A percentile compares a stretch with the other conserved stretches of the same genome.
Evolutionary conservation across 495 filamentous ascomycete genomes (phyloP).

Genomic region (Cladorrhinum samala): DNA sequence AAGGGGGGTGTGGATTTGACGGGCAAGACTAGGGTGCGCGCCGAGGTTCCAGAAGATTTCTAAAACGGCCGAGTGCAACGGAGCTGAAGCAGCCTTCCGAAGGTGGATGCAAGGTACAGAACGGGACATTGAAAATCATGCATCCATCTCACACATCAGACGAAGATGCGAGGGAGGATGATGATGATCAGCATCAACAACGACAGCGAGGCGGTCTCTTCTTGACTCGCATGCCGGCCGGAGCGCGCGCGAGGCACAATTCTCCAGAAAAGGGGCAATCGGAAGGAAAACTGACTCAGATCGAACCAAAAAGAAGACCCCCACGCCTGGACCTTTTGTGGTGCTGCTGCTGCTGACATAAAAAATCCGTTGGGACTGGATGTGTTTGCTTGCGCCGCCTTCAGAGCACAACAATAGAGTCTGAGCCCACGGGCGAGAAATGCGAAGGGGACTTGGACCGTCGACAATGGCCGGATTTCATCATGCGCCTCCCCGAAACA

Average conservation of each 20-base stretch:
- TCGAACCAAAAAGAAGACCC: background rate
- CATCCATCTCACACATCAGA: background rate
- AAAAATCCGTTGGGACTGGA: background rate
- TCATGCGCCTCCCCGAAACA: background rate
- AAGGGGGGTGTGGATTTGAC: too few relatives aligned
- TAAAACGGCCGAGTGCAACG: slow-evolving; percentile 27
- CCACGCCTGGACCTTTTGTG: background rate
- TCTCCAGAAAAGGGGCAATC: background rate
- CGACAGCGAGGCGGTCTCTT: too few relatives aligned
- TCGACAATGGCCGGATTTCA: background rate
- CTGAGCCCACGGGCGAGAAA: background rate
- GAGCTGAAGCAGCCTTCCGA: slow-evolving; percentile 11
- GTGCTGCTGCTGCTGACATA: background rate
- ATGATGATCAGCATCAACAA: background rate
- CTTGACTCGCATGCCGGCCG: too few relatives aligned
- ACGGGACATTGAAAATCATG: slow-evolving; percentile 2
- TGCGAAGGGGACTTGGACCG: background rate
- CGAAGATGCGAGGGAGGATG: background rate
- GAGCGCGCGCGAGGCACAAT: background rate
- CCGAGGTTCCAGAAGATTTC: slow-evolving; percentile 28
- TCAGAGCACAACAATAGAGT: background rate
- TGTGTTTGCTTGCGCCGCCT: slow-evolving; percentile 4
- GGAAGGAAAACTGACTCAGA: background rate
- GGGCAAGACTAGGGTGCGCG: background rate
- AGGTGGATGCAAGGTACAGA: background rate